Percentiles rank a stretch among this genome's conserved stretches.
Evolutionary conservation across 1,284 basidiomycete genomes (phyloP).

Genomic region (Thecaphora thlaspeos): DNA sequence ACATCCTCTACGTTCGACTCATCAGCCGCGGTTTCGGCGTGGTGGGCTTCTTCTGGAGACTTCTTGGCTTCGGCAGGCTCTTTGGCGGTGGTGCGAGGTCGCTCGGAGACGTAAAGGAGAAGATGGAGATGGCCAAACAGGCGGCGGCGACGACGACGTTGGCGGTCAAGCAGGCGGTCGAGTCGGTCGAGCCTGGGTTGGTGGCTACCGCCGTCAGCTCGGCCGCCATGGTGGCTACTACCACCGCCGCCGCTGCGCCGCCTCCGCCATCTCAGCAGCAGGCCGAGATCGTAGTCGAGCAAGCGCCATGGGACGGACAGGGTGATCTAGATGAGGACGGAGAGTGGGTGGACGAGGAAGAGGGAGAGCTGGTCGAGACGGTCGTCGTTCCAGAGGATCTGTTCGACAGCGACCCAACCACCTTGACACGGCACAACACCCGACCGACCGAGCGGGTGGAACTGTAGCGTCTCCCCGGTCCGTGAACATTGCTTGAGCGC

Average conservation of each 20-base stretch:
- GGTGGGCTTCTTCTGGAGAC: slow-evolving; percentile 31
- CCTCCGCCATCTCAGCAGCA: not conserved
- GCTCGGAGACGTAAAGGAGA: slow-evolving; percentile 18
- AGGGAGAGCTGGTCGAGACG: not conserved
- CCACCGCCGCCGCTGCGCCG: not conserved
- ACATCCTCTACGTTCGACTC: slow-evolving; percentile 52
- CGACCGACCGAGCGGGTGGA: not conserved
- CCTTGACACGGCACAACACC: not conserved
- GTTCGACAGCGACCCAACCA: not conserved
- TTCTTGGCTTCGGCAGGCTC: slow-evolving; percentile 25
- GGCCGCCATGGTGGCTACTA: not conserved
- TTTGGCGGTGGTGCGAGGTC: slow-evolving; percentile 14
- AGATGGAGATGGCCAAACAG: slow-evolving; percentile 10
- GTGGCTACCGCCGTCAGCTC: not conserved
- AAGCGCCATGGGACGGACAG: not conserved
- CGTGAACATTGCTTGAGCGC: no score
- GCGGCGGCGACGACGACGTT: slow-evolving; percentile 3
- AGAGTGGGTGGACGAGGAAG: no score
- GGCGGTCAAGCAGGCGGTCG: not conserved
- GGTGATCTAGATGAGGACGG: no score
- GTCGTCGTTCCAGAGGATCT: not conserved
- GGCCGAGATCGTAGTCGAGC: not conserved
- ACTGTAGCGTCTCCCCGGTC: no score
- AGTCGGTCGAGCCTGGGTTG: not conserved
- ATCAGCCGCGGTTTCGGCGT: slow-evolving; percentile 44